Evolutionary conservation across 805 yeast species (phyloP).

Genomic region (Myxozyma nipponensis): DNA sequence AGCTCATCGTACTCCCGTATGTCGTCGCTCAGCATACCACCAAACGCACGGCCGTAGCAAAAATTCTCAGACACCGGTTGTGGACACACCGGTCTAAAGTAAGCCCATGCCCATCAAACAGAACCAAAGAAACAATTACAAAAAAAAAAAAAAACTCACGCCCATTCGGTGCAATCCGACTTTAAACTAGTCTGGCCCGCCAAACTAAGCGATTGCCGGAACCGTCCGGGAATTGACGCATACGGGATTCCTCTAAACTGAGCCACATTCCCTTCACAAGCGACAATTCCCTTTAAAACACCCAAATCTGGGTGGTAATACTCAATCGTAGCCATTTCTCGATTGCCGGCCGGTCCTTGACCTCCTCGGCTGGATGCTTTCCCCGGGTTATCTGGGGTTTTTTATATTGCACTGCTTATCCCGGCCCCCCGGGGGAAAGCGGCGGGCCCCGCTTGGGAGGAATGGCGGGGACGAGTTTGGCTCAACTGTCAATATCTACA

Average conservation of each 20-base stretch:
- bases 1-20: constrained; percentile 9
- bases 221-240: constrained; percentile 8
- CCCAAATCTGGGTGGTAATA: constrained; percentile 10
- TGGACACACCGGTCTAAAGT: constrained; percentile 1
- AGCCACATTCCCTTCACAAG: constrained; percentile 3
- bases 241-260: constrained; percentile 14
- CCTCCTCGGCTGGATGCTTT: too few species aligned
- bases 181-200: constrained; percentile 1
- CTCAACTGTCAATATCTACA: too few species aligned
- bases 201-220: constrained; percentile 9
- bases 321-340: background rate
- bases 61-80: constrained; percentile 7
- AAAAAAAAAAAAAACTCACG: background rate
- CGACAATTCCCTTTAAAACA: constrained; percentile 5
- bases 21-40: constrained; percentile 1
- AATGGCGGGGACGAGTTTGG: too few species aligned
- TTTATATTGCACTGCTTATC: too few species aligned
- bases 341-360: too few species aligned
- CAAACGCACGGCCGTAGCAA: constrained; percentile 8
- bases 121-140: too few species aligned
- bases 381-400: too few species aligned
- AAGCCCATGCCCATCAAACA: background rate
- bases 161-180: constrained; percentile 10
- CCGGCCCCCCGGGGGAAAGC: too few species aligned
- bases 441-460: too few species aligned